Evolutionary conservation across 2,329 filamentous ascomycete genomes (phyloP).

Genomic region (Delphinella strobiligena): DNA sequence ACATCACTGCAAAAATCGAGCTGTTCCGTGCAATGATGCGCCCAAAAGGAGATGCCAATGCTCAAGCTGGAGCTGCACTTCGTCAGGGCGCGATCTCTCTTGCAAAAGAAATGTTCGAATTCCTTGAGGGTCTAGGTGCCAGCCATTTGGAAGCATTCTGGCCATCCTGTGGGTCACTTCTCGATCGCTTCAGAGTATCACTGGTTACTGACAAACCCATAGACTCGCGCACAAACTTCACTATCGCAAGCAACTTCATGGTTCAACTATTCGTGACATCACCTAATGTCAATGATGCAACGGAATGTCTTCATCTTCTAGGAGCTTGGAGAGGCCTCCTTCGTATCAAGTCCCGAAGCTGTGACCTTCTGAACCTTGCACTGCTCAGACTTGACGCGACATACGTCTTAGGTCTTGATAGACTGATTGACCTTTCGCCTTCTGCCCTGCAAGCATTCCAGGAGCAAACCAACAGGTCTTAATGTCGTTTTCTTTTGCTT

Average conservation of each 20-base stretch:
- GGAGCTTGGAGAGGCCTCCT: slow-evolving; percentile 19
- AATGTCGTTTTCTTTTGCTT: too few relatives aligned
- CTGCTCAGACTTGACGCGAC: slow-evolving; percentile 20
- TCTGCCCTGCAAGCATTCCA: slow-evolving; percentile 16
- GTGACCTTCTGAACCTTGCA: slow-evolving; percentile 22
- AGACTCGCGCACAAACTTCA: slow-evolving; percentile 24
- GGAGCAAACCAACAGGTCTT: neutral
- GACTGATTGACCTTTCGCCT: slow-evolving; percentile 19
- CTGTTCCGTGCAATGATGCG: slow-evolving; percentile 40
- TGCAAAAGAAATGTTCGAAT: slow-evolving; percentile 19
- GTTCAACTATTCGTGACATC: slow-evolving; percentile 21
- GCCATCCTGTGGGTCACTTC: slow-evolving; percentile 18
- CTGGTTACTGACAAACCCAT: slow-evolving; percentile 2
- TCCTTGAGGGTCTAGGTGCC: slow-evolving; percentile 18
- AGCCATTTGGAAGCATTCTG: slow-evolving; percentile 22
- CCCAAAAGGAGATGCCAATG: slow-evolving; percentile 20
- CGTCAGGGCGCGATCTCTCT: slow-evolving; percentile 20
- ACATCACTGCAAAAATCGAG: slow-evolving; percentile 40
- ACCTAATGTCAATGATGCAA: slow-evolving; percentile 16
- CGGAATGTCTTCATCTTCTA: slow-evolving; percentile 19
- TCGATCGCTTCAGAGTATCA: neutral
- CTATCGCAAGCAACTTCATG: slow-evolving; percentile 22
- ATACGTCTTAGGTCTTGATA: slow-evolving; percentile 19
- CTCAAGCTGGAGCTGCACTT: slow-evolving; percentile 18
- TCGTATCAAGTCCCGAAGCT: slow-evolving; percentile 21